Evolutionary conservation across 1,139 yeast species (phyloP), one percentile per base, ranked within the genome.

Genomic region (Lodderomyces orthopsilosis): DNA sequence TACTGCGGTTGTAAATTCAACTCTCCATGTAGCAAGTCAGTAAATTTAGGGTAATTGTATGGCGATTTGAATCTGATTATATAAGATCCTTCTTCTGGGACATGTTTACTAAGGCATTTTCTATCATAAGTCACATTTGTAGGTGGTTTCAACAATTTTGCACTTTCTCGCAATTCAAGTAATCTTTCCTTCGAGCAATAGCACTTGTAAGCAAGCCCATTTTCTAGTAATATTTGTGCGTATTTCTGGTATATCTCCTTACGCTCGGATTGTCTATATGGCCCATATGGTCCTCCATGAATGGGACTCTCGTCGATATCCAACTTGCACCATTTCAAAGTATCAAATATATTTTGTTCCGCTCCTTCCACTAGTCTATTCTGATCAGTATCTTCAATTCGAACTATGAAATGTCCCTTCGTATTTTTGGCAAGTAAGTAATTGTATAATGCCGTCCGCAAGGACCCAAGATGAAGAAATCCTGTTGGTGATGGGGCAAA

Each of bases 401-500:
- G 74, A 17, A 93, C 63, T 4, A 94, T 52, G 55, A 93, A 94
- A 52, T 79, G 77, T 0, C 98, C 98, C 0, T 81, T 79, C 0
- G 96, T 88, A 46, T 78, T 76, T 52, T 73, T 80, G 0, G 98
- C 98, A 21, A 88, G 66, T 24, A 93, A 63, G 56, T 84, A 93
- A 61, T 93, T 94, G 65, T 89, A 94, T 23, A 93, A 63, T 0
- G 98, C 98, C 0, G 99, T 93, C 58, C 99, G 68, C 40, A 94
- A 62, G 0, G 98, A 90, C 0, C 99, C 99, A 45, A 94, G 62
- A 60, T 93, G 99, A 32, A 94, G 71, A 50, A 78, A 79, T 0
- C 99, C 99, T 0, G 99, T 93, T 1, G 99, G 99, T 2, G 98
- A 91, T 1, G 99, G 98, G 0, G 99, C 99, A 65, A 93, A 93